Evolutionary conservation across 164 flowering plant species (phyloP).

Genomic region (Piper longum): DNA sequence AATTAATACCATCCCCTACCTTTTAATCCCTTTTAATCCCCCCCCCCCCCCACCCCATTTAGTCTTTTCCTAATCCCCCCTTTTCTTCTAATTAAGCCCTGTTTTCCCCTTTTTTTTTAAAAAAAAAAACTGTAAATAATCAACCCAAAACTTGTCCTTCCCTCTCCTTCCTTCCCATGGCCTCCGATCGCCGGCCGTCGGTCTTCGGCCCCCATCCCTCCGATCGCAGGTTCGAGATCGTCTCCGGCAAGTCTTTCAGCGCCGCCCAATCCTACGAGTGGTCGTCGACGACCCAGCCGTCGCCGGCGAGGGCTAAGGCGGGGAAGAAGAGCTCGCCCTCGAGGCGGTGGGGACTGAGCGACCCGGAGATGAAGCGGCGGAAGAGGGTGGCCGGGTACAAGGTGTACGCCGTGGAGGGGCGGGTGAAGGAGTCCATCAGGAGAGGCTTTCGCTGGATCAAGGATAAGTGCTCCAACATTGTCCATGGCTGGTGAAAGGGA

Average conservation of each 20-base stretch:
- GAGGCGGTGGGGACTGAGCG: slow-evolving; percentile 40
- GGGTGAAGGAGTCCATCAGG: slow-evolving; percentile 45
- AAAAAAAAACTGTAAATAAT: background rate
- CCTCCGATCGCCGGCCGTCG: slow-evolving; percentile 24
- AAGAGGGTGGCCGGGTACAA: slow-evolving; percentile 58
- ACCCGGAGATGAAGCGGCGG: slow-evolving; percentile 61
- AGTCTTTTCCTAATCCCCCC: background rate
- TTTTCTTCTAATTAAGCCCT: background rate
- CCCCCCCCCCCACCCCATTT: background rate
- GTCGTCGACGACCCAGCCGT: slow-evolving; percentile 10
- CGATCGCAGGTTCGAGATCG: slow-evolving; percentile 35
- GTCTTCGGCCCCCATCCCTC: slow-evolving; percentile 11
- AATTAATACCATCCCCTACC: background rate
- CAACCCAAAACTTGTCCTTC: background rate
- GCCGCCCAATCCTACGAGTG: slow-evolving; percentile 12
- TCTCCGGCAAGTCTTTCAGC: slow-evolving; percentile 30
- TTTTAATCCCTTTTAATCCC: too few species aligned
- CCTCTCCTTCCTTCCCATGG: slow-evolving; percentile 1
- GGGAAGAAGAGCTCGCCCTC: slow-evolving; percentile 10
- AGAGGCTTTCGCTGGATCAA: slow-evolving; percentile 78
- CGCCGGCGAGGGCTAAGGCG: slow-evolving; percentile 7
- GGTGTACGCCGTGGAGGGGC: slow-evolving; percentile 61
- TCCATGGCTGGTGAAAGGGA: slow-evolving; percentile 33
- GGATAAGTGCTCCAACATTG: slow-evolving; percentile 53
- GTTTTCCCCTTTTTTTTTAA: too few species aligned